These are phyloP conservation scores for Cucurbita moschata DNA, from an alignment of 306 rosid species.

Conservation along the genomic window DNA sequence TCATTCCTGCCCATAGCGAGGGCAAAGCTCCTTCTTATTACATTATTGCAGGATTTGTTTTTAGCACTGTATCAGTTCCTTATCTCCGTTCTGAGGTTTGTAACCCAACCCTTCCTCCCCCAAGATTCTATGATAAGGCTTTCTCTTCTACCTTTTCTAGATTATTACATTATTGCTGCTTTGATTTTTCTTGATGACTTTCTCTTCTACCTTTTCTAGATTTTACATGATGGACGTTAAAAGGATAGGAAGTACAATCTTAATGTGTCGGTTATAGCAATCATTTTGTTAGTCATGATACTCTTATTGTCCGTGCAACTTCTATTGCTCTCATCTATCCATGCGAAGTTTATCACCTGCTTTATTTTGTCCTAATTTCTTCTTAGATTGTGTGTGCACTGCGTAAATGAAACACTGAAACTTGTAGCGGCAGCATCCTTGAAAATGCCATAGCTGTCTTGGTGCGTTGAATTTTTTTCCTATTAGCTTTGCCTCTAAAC, in stretches of 20 bases:
- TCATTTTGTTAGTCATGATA: neutral
- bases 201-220: neutral
- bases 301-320: neutral
- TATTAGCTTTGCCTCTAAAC: neutral
- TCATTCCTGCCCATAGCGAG: slow-evolving; percentile 82
- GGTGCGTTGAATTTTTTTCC: neutral
- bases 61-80: slow-evolving; percentile 74
- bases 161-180: neutral
- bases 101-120: neutral
- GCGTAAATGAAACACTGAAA: neutral
- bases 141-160: neutral
- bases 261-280: neutral
- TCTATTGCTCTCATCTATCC: neutral
- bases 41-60: slow-evolving; percentile 89
- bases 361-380: neutral
- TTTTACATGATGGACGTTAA: neutral
- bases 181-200: neutral
- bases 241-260: neutral
- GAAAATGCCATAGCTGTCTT: neutral
- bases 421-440: neutral
- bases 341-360: neutral
- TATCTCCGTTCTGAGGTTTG: slow-evolving; percentile 97
- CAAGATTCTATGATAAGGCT: neutral
- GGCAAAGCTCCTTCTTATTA: slow-evolving; percentile 91
- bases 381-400: neutral